Evolutionary conservation across 2,329 filamentous ascomycete genomes (phyloP), one percentile per base, ranked within the genome.

Genomic region (Exophiala aquamarina): DNA sequence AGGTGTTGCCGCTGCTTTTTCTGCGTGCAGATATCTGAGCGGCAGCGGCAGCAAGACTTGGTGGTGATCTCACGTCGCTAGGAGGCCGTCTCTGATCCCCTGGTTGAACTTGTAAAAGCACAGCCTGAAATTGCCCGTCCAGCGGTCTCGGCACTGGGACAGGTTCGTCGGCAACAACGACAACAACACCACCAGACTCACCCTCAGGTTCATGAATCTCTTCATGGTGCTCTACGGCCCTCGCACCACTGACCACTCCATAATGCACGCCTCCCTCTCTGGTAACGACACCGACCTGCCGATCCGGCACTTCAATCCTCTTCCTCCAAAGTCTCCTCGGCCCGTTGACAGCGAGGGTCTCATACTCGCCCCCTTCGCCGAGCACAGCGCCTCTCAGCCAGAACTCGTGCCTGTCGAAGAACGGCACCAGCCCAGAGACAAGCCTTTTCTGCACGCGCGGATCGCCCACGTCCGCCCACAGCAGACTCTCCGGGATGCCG

Each of bases 321-420:
- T 76, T 79, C 68, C 79, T 85, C 77, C 93, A 96, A 50, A 96
- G 65, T 40, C 72, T 70, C 1, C 62, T 60, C 7, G 92, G 92
- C 9, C 92, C 93, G 67, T 90, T 82, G 28, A 97, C 63, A 35
- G 93, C 89, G 42, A 97, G 72, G 21, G 90, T 97, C 76, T 97
- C 93, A 67, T 94, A 97, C 72, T 97, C 93, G 3, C 93, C 93
- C 4, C 93, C 93, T 66, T 97, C 93, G 1, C 93, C 93, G 14
- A 97, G 70, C 8, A 91, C 81, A 7, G 87, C 86, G 1, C 87
- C 89, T 71, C 50, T 79, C 72, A 61, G 70, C 72, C 52, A 77
- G 70, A 35, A 86, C 31, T 61, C 60, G 4, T 50, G 36, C 3
- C 51, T 58, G 3, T 40, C 58, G 11, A 63, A 86, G 68, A 94